phyloP scores from a whole-genome alignment of 129 eudicot species.

The Lactuca saligna region DNA sequence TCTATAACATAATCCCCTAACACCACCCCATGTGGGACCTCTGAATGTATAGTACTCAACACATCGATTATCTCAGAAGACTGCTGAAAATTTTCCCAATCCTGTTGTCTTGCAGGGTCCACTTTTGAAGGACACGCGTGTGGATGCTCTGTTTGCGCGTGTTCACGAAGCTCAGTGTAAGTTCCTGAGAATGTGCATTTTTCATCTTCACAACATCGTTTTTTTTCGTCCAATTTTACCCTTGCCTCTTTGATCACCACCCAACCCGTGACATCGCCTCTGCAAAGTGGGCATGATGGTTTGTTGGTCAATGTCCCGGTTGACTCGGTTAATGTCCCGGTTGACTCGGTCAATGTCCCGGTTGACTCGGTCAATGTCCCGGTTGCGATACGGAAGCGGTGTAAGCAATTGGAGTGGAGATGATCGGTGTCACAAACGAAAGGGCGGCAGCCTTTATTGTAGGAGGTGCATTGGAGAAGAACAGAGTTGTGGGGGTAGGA shows the following conservation, averaged over 20 bases:
- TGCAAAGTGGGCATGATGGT: conserved; percentile 83
- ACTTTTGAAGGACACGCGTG: conserved; percentile 81
- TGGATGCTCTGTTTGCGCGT: conserved; percentile 83
- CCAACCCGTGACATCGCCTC: conserved; percentile 97
- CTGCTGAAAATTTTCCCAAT: conserved; percentile 96
- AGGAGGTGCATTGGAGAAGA: conserved; percentile 91
- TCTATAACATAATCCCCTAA: conserved; percentile 92
- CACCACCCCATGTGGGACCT: conserved; percentile 95
- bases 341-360: conserved; percentile 34
- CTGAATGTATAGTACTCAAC: conserved; percentile 87
- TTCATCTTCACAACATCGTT: conserved; percentile 79
- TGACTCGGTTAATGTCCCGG: conserved; percentile 35
- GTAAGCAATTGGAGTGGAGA: conserved; percentile 88
- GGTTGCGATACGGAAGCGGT: conserved; percentile 78
- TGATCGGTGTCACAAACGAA: conserved; percentile 89
- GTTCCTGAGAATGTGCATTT: conserved; percentile 68
- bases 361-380: conserved; percentile 43
- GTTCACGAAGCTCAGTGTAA: conserved; percentile 57
- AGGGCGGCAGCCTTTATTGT: conserved; percentile 86
- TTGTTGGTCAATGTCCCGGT: conserved; percentile 34
- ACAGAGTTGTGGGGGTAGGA: conserved; percentile 90
- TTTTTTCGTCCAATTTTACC: conserved; percentile 51
- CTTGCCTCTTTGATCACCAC: conserved; percentile 62
- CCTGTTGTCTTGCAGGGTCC: conserved; percentile 87
- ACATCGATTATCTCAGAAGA: conserved; percentile 90